Percentiles rank a stretch among this genome's conserved stretches.
These are phyloP conservation scores for Diplodia intermedia DNA, from an alignment of 2,329 filamentous ascomycete species.

Conservation along the genomic window DNA sequence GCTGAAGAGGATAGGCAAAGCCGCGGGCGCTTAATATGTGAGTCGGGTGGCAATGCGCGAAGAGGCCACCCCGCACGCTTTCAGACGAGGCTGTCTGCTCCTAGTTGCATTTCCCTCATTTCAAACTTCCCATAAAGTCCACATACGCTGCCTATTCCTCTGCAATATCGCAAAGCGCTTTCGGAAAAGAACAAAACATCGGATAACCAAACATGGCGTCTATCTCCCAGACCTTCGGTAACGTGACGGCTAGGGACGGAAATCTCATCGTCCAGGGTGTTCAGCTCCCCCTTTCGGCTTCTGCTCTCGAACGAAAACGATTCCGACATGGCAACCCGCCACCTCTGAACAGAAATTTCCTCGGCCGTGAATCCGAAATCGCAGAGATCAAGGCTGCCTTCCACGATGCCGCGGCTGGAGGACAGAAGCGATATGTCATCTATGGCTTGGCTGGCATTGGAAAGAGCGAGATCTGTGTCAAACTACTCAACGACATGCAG, in stretches of 20 bases:
- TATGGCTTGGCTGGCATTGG: conserved; percentile 42
- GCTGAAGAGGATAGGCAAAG: background rate
- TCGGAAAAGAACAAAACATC: background rate
- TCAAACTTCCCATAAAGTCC: too few species aligned
- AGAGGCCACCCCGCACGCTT: background rate
- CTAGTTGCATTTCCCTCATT: background rate
- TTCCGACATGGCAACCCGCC: background rate
- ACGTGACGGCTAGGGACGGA: background rate
- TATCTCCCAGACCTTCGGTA: background rate
- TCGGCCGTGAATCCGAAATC: background rate
- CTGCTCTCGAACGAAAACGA: background rate
- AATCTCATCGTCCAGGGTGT: background rate
- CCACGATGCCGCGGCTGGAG: conserved; percentile 9
- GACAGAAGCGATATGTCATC: conserved; percentile 41
- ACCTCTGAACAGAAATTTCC: background rate
- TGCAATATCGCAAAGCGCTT: background rate
- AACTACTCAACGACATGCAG: conserved; percentile 38
- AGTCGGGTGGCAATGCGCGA: background rate
- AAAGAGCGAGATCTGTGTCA: conserved; percentile 46
- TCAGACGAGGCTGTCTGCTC: background rate
- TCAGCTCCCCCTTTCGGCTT: background rate
- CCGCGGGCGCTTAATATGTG: background rate
- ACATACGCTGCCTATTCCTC: background rate
- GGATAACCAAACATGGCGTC: background rate
- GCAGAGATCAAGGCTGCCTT: background rate